These are phyloP conservation scores for Chondrus crispus DNA, from an alignment of 23 red algal genomes.

Conservation along the genomic window DNA sequence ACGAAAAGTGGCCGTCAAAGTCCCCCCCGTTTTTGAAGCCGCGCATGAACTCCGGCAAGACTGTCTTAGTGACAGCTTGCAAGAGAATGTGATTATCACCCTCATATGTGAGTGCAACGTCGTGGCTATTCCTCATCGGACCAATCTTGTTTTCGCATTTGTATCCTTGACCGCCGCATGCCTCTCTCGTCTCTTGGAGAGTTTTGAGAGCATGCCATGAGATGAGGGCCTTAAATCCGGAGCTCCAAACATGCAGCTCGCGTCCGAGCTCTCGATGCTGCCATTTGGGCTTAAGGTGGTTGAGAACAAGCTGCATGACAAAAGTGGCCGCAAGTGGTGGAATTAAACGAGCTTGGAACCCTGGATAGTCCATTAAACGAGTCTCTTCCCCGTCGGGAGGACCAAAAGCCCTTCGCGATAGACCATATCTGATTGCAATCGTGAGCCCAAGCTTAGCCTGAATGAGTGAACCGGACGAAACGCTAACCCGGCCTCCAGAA, in stretches of 20 bases:
- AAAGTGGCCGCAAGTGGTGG: slow-evolving; percentile 43
- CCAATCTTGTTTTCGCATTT: slow-evolving; percentile 90
- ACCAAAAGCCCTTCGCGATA: slow-evolving; percentile 54
- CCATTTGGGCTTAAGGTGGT: slow-evolving; percentile 34
- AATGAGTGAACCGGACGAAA: slow-evolving; percentile 66
- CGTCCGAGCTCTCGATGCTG: slow-evolving; percentile 26
- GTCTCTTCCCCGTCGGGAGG: slow-evolving; percentile 12
- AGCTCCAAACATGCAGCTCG: slow-evolving; percentile 87
- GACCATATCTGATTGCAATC: slow-evolving; percentile 90
- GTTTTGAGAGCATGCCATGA: slow-evolving; percentile 77
- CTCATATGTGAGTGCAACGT: slow-evolving; percentile 75
- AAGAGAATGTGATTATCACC: slow-evolving; percentile 93
- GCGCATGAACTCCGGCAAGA: slow-evolving; percentile 27
- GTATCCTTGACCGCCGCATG: slow-evolving; percentile 93
- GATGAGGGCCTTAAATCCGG: slow-evolving; percentile 86
- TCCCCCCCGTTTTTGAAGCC: slow-evolving; percentile 9
- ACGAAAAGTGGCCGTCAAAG: slow-evolving; percentile 28
- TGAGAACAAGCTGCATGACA: slow-evolving; percentile 28
- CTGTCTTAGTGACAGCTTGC: slow-evolving; percentile 74
- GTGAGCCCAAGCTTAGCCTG: slow-evolving; percentile 76
- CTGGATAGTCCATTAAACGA: slow-evolving; percentile 37
- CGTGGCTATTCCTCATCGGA: slow-evolving; percentile 44
- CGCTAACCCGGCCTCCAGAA: slow-evolving; percentile 84
- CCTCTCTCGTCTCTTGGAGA: slow-evolving; percentile 88
- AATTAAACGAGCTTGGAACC: slow-evolving; percentile 47